phyloP scores from a whole-genome alignment of 305 asterid species.

The Rubia tinctorum region DNA sequence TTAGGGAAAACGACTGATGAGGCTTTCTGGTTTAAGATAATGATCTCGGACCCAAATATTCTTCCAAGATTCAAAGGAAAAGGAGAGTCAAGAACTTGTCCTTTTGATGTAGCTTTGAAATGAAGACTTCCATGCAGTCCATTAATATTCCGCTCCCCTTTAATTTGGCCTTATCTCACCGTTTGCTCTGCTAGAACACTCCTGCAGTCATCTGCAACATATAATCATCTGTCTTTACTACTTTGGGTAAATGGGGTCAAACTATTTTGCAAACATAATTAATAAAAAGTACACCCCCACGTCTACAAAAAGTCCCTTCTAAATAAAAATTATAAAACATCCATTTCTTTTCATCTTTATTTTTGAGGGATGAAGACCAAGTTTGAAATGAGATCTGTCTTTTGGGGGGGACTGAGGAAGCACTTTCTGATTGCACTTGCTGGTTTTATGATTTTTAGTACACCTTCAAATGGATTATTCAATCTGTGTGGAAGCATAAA shows the following conservation, averaged over 20 bases:
- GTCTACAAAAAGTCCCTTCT: neutral
- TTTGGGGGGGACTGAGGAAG: neutral
- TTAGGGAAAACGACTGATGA: neutral
- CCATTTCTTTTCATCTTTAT: too few relatives aligned
- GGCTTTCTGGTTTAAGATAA: neutral
- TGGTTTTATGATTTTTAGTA: neutral
- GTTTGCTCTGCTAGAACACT: neutral
- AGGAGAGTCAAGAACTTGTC: neutral
- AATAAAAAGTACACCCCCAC: neutral
- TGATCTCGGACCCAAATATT: neutral
- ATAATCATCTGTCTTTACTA: neutral
- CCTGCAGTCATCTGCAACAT: neutral
- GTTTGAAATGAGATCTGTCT: neutral
- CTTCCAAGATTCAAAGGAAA: neutral
- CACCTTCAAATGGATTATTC: slow-evolving; percentile 2
- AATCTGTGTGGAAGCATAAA: neutral
- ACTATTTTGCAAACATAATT: neutral
- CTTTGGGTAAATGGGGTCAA: neutral
- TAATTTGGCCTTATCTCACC: neutral
- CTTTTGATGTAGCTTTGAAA: neutral
- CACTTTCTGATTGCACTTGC: neutral
- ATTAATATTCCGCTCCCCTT: neutral
- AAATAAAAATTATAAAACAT: neutral
- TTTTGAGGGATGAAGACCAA: neutral
- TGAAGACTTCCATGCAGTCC: slow-evolving; percentile 10